A percentile compares a stretch with the other conserved stretches of the same genome.
Conservation (phyloP, 2,329 filamentous ascomycete species). For the Sphaerostilbella broomeana region DNA sequence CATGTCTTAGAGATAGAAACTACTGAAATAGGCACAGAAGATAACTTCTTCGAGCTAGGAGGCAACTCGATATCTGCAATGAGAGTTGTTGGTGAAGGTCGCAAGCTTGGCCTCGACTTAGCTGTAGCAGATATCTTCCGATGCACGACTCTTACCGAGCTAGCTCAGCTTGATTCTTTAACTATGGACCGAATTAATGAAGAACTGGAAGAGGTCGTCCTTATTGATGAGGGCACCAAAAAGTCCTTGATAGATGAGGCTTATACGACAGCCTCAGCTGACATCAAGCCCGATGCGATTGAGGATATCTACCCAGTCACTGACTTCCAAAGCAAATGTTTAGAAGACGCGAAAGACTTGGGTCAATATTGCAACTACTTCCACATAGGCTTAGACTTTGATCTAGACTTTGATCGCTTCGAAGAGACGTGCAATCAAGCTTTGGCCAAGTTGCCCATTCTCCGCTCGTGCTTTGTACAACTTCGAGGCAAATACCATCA, state of each 20-base stretch:
- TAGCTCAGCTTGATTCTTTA: too few relatives aligned
- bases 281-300: slow-evolving; percentile 6
- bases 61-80: slow-evolving; percentile 44
- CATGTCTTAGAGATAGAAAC: slow-evolving; percentile 5
- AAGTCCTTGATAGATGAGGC: slow-evolving; percentile 5
- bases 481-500: slow-evolving; percentile 18
- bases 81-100: slow-evolving; percentile 29
- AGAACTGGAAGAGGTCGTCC: not conserved
- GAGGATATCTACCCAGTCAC: slow-evolving; percentile 17
- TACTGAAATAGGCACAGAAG: slow-evolving; percentile 31
- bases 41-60: slow-evolving; percentile 43
- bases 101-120: slow-evolving; percentile 4
- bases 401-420: slow-evolving; percentile 16
- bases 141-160: not conserved
- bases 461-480: slow-evolving; percentile 18
- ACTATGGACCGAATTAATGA: too few relatives aligned
- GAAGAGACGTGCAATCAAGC: slow-evolving; percentile 13
- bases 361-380: slow-evolving; percentile 20
- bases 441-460: slow-evolving; percentile 17
- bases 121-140: slow-evolving; percentile 10
- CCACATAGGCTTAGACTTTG: slow-evolving; percentile 17
- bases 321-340: slow-evolving; percentile 13
- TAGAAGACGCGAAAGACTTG: slow-evolving; percentile 4
- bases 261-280: slow-evolving; percentile 5
- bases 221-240: slow-evolving; percentile 12